Base-by-base conservation (phyloP, 2,329 filamentous ascomycete genomes). In the Fusarium poae region DNA sequence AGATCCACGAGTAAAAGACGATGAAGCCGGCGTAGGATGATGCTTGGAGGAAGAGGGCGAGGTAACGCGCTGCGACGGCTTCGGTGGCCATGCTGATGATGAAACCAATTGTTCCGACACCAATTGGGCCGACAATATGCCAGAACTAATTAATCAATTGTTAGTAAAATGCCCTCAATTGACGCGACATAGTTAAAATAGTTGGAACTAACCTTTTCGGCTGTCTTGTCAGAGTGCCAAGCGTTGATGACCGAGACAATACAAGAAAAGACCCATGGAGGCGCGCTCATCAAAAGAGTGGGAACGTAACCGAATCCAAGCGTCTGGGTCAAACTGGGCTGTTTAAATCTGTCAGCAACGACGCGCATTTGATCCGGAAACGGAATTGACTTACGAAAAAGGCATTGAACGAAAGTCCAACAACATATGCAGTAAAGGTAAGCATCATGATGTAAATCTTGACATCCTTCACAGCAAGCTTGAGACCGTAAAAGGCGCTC, bases 401-500 rank as follows among this genome's bases (percentile, higher is more conserved):
- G 40, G 85, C 85, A 67, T 88, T 88, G 76, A 88, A 88, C 0
- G 85, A 85, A 39, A 82, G 75, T 4, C 87, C 87, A 8, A 89
- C 81, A 10, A 89, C 86, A 64, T 89, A 89, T 5, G 86, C 85
- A 5, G 85, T 87, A 59, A 89, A 85, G 2, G 86, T 87, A 9
- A 89, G 57, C 83, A 88, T 89, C 85, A 90, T 86, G 62, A 90
- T 72, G 72, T 89, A 90, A 65, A 89, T 87, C 79, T 89, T 90
- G 67, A 79, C 18, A 65, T 90, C 88, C 75, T 85, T 87, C 50
- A 89, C 72, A 0, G 87, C 86, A 83, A 90, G 86, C 53, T 84
- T 79, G 30, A 88, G 75, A 12, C 88, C 88, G 11, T 82, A 82
- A 63, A 87, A 84, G 3, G 80, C 72, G 5, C 83, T 82, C 69